These are phyloP conservation scores for Uronychia binucleata DNA, from an alignment of 73 alveolate species.

Conservation along the genomic window DNA sequence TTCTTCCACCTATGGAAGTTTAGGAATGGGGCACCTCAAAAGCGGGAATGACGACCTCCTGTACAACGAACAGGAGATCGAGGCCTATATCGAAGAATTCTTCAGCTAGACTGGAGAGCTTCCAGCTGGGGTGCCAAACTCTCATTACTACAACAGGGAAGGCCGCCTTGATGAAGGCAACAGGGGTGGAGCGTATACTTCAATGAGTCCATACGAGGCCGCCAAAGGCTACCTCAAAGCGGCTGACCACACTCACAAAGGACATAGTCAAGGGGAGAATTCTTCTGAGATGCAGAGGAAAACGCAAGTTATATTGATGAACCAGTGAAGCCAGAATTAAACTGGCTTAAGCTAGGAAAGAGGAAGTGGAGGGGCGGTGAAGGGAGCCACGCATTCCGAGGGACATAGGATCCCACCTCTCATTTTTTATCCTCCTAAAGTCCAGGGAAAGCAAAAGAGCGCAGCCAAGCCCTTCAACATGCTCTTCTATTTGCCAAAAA, in stretches of 20 bases:
- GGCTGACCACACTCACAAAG: too few species aligned
- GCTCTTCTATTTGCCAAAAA: neutral
- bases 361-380: neutral
- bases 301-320: too few species aligned
- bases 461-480: neutral
- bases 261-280: too few species aligned
- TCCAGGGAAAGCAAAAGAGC: neutral
- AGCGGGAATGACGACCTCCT: too few species aligned
- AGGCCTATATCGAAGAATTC: neutral
- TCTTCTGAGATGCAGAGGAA: too few species aligned
- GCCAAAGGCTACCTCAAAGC: neutral
- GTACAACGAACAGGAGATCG: neutral
- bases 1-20: too few species aligned
- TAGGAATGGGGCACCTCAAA: too few species aligned
- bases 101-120: neutral
- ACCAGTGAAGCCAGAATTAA: neutral
- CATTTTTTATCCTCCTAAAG: neutral
- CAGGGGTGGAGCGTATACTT: neutral
- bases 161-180: neutral
- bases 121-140: neutral
- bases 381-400: neutral
- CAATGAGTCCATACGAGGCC: neutral
- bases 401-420: neutral
- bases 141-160: neutral
- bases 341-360: neutral